Percentiles rank a stretch among this genome's conserved stretches.
Evolutionary conservation across 805 yeast species (phyloP).

Genomic region (Brettanomyces bruxellensis): DNA sequence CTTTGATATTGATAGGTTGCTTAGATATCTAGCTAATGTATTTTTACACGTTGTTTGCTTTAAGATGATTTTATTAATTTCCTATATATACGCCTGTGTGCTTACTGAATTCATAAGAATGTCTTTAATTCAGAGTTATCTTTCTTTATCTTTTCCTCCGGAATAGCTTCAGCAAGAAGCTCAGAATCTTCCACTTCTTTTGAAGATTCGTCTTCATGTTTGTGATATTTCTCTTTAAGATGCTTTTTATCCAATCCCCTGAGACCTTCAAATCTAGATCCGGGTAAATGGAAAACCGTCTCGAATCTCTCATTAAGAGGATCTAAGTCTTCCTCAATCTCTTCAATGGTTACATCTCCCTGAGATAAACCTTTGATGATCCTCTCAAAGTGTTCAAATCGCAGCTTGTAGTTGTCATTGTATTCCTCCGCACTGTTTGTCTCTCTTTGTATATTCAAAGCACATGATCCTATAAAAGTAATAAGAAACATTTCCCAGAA

Average conservation of each 20-base stretch:
- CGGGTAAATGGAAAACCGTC: conserved; percentile 18
- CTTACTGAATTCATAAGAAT: conserved; percentile 5
- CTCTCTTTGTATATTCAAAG: conserved; percentile 37
- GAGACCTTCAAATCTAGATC: conserved; percentile 10
- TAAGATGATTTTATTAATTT: neutral
- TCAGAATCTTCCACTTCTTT: neutral
- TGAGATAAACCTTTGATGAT: conserved; percentile 11
- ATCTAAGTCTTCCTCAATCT: conserved; percentile 31
- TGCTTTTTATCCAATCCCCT: conserved; percentile 10
- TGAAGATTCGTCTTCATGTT: neutral
- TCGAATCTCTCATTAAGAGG: conserved; percentile 35
- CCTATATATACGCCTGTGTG: neutral
- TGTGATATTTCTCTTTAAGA: conserved; percentile 3
- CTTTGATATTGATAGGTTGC: neutral
- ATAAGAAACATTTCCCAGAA: conserved; percentile 23
- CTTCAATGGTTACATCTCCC: conserved; percentile 22
- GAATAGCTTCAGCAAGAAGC: neutral
- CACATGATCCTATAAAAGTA: conserved; percentile 29
- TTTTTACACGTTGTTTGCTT: conserved; percentile 2
- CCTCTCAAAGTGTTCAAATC: conserved; percentile 27
- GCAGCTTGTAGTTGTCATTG: conserved; percentile 29
- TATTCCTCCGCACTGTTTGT: conserved; percentile 35
- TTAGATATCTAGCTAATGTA: neutral
- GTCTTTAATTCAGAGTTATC: conserved; percentile 7
- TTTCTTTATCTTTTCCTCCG: neutral